Evolutionary conservation across 2,329 filamentous ascomycete genomes (phyloP), one percentile per base, ranked within the genome.

Genomic region (Ophiostoma australiae): DNA sequence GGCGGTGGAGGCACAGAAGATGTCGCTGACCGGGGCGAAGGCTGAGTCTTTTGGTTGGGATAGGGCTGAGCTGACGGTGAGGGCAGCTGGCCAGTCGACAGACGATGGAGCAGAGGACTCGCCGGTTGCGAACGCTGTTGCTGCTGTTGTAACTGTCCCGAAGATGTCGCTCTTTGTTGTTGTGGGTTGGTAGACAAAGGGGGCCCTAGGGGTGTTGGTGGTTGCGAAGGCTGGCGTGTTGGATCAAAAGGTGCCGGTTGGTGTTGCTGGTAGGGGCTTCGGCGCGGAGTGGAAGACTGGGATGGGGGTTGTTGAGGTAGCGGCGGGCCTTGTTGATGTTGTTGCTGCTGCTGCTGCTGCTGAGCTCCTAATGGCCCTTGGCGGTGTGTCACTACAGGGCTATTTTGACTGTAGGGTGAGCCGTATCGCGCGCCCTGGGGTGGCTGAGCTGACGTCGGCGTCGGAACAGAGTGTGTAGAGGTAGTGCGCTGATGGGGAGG

Each of bases 91-190:
- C 67, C 15, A 11, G 77, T 76, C 33, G 81, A 76, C 55, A 80
- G 75, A 70, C 85, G 81, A 75, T 87, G 85, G 76, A 87, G 85
- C 76, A 87, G 88, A n/a, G 87, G 86, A 76, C 87, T 89, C 20
- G 84, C 79, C 55, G 86, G 86, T 74, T 85, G 86, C 78, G 78
- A 82, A 84, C 74, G 76, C 23, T 68, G 66, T 5, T 66, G 68
- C 7, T 35, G 69, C n/a, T 68, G 41, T 20, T 48, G 66, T 1
- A 44, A 20, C 35, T 44, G 37, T 67, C 37, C 41, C 58, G 72
- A 39, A 31, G 35, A 41, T 27, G 66, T 6, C 23, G 17, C 23
- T 67, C 66, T 48, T 67, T 55, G 39, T 15, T 67, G 35, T 37
- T 72, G 71, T n/a, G 69, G n/a, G 37, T 67, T 41, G 66, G 61